phyloP scores from a whole-genome alignment of 805 yeast species.

The Candida dajiaensis region DNA sequence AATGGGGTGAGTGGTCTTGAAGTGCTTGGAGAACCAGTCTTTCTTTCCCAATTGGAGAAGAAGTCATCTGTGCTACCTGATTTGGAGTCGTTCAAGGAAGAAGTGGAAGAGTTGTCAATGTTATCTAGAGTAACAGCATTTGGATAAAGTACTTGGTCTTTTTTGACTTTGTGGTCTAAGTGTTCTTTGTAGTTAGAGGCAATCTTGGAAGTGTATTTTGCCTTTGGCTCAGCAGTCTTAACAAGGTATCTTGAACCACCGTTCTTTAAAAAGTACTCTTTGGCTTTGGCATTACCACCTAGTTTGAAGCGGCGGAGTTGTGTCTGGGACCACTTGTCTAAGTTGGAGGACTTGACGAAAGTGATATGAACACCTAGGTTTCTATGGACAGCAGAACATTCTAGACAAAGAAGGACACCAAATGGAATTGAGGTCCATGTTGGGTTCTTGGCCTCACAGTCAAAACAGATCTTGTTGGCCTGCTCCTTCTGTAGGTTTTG shows the following conservation, averaged over 20 bases:
- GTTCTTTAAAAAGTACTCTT: slow-evolving; percentile 75
- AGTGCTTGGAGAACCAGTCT: slow-evolving; percentile 44
- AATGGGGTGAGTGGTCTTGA: slow-evolving; percentile 28
- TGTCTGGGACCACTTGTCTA: slow-evolving; percentile 91
- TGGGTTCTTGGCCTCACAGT: slow-evolving; percentile 90
- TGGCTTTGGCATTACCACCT: slow-evolving; percentile 88
- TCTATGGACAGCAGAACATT: slow-evolving; percentile 94
- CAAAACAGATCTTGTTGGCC: slow-evolving; percentile 85
- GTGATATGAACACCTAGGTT: slow-evolving; percentile 94
- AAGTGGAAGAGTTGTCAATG: slow-evolving; percentile 29
- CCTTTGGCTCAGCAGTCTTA: slow-evolving; percentile 53
- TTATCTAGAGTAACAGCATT: slow-evolving; percentile 63
- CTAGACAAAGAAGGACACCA: slow-evolving; percentile 87
- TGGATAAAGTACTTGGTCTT: slow-evolving; percentile 70
- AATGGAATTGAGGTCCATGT: slow-evolving; percentile 98
- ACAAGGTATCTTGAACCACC: slow-evolving; percentile 74
- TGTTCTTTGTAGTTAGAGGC: slow-evolving; percentile 82
- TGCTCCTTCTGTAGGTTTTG: slow-evolving; percentile 37
- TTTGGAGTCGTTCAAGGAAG: slow-evolving; percentile 29
- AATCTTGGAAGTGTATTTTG: slow-evolving; percentile 73
- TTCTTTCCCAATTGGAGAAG: slow-evolving; percentile 80
- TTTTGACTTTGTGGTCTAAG: slow-evolving; percentile 58
- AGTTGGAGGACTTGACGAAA: slow-evolving; percentile 84
- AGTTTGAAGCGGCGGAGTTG: slow-evolving; percentile 88
- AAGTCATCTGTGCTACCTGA: slow-evolving; percentile 70